These are phyloP conservation scores for Luffa acutangula DNA, from an alignment of 306 rosid species.

Conservation along the genomic window DNA sequence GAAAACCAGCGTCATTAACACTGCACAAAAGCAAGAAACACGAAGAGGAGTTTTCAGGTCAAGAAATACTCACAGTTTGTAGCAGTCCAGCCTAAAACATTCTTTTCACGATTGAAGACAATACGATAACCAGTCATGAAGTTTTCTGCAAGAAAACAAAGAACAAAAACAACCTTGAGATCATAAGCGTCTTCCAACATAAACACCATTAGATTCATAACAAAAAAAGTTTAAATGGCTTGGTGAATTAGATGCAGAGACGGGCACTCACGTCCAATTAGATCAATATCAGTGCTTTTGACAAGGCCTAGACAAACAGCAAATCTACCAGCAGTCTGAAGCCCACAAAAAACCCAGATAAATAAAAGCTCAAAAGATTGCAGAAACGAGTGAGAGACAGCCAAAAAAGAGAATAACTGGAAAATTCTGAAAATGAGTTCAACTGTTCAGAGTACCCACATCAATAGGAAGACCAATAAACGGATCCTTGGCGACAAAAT, in stretches of 20 bases:
- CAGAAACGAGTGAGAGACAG: neutral
- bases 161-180: neutral
- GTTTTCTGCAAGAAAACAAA: conserved; percentile 49
- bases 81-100: conserved; percentile 59
- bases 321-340: conserved; percentile 20
- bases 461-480: neutral
- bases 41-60: neutral
- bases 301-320: conserved; percentile 42
- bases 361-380: neutral
- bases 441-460: conserved; percentile 22
- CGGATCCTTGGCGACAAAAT: conserved; percentile 28
- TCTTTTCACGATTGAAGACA: conserved; percentile 67
- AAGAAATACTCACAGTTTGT: conserved; percentile 51
- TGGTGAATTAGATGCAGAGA: neutral
- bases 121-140: conserved; percentile 88
- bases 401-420: neutral
- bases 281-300: conserved; percentile 42
- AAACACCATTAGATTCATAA: too few relatives aligned
- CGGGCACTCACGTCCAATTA: conserved; percentile 83
- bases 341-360: conserved; percentile 14
- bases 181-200: neutral
- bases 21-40: neutral
- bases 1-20: neutral
- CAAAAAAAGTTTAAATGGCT: neutral
- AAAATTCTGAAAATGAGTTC: neutral